Conservation (phyloP, 73 alveolate genomes). For the Breviolum minutum region DNA sequence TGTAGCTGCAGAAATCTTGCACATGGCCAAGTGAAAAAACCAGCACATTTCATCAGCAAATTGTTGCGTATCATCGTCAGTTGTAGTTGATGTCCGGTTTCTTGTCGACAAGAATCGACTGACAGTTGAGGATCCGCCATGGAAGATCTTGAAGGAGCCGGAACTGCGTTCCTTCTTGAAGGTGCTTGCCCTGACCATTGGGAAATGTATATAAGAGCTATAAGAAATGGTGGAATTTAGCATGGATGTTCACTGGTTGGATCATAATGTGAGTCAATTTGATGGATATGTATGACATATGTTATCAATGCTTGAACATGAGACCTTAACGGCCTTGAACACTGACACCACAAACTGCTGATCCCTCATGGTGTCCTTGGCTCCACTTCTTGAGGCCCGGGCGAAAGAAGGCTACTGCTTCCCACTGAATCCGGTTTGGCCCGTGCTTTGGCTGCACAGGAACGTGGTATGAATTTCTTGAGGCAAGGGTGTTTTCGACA, state of each 20-base stretch:
- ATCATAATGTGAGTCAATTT: too few species aligned
- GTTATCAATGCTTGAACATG: too few species aligned
- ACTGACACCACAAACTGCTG: background rate
- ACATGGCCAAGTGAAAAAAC: too few species aligned
- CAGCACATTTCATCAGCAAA: too few species aligned
- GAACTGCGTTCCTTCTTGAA: constrained; percentile 63
- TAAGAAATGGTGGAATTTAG: background rate
- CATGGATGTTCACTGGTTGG: background rate
- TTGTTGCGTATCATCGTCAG: too few species aligned
- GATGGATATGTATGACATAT: too few species aligned
- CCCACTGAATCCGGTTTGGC: constrained; percentile 95
- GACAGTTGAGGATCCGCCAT: constrained; percentile 55
- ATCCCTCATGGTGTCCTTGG: background rate
- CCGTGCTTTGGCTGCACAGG: background rate
- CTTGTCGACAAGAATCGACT: background rate
- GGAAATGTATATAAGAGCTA: background rate
- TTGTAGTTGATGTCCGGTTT: background rate
- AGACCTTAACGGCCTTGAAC: too few species aligned
- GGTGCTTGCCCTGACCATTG: background rate
- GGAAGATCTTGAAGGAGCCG: constrained; percentile 56
- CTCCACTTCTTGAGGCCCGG: constrained; percentile 13
- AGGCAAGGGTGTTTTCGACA: background rate
- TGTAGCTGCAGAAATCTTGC: too few species aligned
- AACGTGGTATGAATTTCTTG: background rate
- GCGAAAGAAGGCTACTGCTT: constrained; percentile 93